Evolutionary conservation across 495 filamentous ascomycete genomes (phyloP).

Genomic region (Patellaria atrata): DNA sequence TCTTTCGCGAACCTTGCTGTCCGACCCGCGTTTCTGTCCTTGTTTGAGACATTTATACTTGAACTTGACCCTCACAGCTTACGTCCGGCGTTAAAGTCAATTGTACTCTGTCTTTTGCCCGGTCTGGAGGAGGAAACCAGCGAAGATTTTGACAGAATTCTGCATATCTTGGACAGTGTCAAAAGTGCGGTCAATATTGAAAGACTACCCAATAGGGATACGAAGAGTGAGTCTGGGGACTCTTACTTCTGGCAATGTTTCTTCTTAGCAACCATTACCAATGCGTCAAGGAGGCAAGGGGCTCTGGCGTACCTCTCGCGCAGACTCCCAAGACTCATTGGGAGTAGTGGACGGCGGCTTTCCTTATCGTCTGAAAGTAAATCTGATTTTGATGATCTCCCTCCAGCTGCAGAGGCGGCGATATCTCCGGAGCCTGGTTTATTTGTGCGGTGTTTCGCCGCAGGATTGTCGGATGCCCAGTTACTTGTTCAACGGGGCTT

Average conservation of each 20-base stretch:
- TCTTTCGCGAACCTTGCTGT: constrained; percentile 88
- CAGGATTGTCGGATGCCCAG: constrained; percentile 80
- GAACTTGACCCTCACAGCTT: constrained; percentile 52
- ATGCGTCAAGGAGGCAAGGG: constrained; percentile 65
- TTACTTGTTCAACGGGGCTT: constrained; percentile 86
- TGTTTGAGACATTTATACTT: constrained; percentile 70
- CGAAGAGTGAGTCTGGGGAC: constrained; percentile 47
- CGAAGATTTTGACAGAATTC: constrained; percentile 86
- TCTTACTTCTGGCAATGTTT: constrained; percentile 98
- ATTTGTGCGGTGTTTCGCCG: constrained; percentile 76
- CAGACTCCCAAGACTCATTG: constrained; percentile 65
- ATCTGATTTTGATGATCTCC: constrained; percentile 14
- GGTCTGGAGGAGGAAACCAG: constrained; percentile 91
- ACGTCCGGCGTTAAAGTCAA: constrained; percentile 75
- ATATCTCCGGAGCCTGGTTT: constrained; percentile 88
- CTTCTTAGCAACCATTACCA: constrained; percentile 84
- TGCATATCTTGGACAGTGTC: constrained; percentile 64
- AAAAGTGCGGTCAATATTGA: constrained; percentile 41
- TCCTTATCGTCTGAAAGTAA: constrained; percentile 15
- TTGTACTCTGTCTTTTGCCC: constrained; percentile 72
- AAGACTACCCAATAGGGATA: constrained; percentile 18
- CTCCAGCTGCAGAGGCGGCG: constrained; percentile 45
- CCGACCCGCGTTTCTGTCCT: constrained; percentile 63
- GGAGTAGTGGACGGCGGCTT: constrained; percentile 10
- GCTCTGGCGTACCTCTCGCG: constrained; percentile 73